A percentile compares a stretch with the other conserved stretches of the same genome.
Evolutionary conservation across 805 yeast species (phyloP).

Genomic region (Hermanozyma aechmeae): DNA sequence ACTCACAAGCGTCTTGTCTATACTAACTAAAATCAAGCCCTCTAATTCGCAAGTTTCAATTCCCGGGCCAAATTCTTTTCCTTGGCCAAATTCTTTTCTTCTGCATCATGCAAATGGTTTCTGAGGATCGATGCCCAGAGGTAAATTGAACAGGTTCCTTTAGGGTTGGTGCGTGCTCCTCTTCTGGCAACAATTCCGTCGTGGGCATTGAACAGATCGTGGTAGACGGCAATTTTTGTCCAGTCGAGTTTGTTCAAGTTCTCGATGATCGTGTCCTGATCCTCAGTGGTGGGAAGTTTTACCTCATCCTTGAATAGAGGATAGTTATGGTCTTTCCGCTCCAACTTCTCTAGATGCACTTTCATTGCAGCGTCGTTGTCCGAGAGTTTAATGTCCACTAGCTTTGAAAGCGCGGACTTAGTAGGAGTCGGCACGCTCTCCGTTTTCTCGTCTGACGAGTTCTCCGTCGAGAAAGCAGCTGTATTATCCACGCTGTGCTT

Average conservation of each 20-base stretch:
- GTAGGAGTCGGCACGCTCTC: too few species aligned
- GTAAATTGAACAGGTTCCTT: conserved; percentile 43
- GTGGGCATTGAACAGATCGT: conserved; percentile 73
- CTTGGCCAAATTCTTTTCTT: background rate
- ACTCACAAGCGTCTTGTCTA: too few species aligned
- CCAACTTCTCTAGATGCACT: conserved; percentile 9
- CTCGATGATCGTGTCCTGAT: conserved; percentile 33
- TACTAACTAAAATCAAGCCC: too few species aligned
- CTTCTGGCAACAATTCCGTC: conserved; percentile 78
- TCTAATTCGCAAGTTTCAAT: too few species aligned
- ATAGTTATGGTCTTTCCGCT: conserved; percentile 10
- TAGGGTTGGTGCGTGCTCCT: conserved; percentile 42
- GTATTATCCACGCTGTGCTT: too few species aligned
- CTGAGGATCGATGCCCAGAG: conserved; percentile 39
- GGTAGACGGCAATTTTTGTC: conserved; percentile 67
- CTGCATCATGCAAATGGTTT: conserved; percentile 12
- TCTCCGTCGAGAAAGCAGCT: too few species aligned
- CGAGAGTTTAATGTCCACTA: conserved; percentile 12
- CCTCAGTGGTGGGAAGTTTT: conserved; percentile 27
- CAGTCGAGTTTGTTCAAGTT: conserved; percentile 60
- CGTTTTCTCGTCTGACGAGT: too few species aligned
- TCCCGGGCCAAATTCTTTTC: too few species aligned
- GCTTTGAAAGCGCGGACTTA: too few species aligned
- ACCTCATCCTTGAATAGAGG: conserved; percentile 24
- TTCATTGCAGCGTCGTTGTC: conserved; percentile 16